phyloP scores from a whole-genome alignment of 352 stramenopile genomes.

The Pythium sukuiense region DNA sequence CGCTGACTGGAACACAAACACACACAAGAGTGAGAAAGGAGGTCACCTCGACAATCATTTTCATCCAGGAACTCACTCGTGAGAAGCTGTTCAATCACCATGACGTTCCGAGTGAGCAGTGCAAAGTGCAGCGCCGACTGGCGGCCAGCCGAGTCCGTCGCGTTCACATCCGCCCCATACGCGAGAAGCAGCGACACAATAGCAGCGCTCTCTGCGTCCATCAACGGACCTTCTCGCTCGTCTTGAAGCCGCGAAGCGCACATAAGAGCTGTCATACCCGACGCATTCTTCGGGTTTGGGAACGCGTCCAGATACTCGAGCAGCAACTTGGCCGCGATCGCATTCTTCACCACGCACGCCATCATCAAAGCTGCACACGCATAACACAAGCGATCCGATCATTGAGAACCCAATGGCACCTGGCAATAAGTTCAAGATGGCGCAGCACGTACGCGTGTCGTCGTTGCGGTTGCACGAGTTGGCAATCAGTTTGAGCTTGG shows the following conservation, averaged over 20 bases:
- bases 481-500: slow-evolving; percentile 50
- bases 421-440: not conserved
- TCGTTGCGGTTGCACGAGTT: slow-evolving; percentile 69
- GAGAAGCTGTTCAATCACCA: slow-evolving; percentile 41
- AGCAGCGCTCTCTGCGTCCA: slow-evolving; percentile 41
- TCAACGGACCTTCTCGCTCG: slow-evolving; percentile 28
- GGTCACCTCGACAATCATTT: not conserved
- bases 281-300: slow-evolving; percentile 42
- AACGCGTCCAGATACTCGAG: slow-evolving; percentile 44
- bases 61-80: slow-evolving; percentile 4
- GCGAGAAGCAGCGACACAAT: slow-evolving; percentile 58
- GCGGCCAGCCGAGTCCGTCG: slow-evolving; percentile 35
- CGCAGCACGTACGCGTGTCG: slow-evolving; percentile 59
- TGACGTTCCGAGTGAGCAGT: slow-evolving; percentile 57
- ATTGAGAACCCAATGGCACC: not conserved
- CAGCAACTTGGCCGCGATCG: slow-evolving; percentile 45
- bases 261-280: slow-evolving; percentile 76
- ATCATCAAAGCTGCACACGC: slow-evolving; percentile 74
- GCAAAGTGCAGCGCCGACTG: slow-evolving; percentile 80
- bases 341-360: slow-evolving; percentile 80
- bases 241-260: slow-evolving; percentile 59
- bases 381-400: not conserved
- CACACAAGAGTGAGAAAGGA: not conserved
- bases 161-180: slow-evolving; percentile 45
- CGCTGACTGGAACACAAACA: slow-evolving; percentile 9